phyloP scores from a whole-genome alignment of 2,329 filamentous ascomycete species.

The Sordariomycetes sp. region DNA sequence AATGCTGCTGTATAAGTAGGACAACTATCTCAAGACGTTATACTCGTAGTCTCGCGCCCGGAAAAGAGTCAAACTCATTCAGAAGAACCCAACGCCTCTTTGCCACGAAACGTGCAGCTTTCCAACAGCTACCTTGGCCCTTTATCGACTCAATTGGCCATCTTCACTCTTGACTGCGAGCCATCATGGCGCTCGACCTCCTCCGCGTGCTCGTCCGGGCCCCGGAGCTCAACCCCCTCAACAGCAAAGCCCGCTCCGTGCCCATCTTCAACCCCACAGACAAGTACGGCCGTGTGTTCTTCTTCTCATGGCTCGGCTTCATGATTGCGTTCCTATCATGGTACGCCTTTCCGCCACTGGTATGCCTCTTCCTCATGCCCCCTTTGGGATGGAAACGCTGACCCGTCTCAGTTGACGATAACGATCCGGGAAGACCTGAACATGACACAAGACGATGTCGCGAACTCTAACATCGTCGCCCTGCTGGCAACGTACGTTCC shows the following conservation, averaged over 20 bases:
- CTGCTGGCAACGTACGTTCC: slow-evolving; percentile 33
- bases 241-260: slow-evolving; percentile 69
- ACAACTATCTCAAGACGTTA: neutral
- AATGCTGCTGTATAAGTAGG: neutral
- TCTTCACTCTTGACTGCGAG: neutral
- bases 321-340: slow-evolving; percentile 84
- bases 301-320: slow-evolving; percentile 82
- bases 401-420: slow-evolving; percentile 1
- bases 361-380: slow-evolving; percentile 27
- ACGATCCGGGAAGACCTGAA: slow-evolving; percentile 48
- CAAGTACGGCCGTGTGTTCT: slow-evolving; percentile 77
- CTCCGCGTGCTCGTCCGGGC: slow-evolving; percentile 19
- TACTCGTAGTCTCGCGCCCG: neutral
- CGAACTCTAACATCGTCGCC: slow-evolving; percentile 86
- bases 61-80: neutral
- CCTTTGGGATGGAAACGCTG: neutral
- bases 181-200: neutral
- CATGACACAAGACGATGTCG: slow-evolving; percentile 59
- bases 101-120: neutral
- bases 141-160: neutral
- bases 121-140: neutral
- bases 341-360: slow-evolving; percentile 82
- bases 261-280: slow-evolving; percentile 70
- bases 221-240: slow-evolving; percentile 75
- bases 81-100: neutral